A percentile compares a stretch with the other conserved stretches of the same genome.
phyloP scores from a whole-genome alignment of 805 yeast genomes.

The Yarrowia sp. region DNA sequence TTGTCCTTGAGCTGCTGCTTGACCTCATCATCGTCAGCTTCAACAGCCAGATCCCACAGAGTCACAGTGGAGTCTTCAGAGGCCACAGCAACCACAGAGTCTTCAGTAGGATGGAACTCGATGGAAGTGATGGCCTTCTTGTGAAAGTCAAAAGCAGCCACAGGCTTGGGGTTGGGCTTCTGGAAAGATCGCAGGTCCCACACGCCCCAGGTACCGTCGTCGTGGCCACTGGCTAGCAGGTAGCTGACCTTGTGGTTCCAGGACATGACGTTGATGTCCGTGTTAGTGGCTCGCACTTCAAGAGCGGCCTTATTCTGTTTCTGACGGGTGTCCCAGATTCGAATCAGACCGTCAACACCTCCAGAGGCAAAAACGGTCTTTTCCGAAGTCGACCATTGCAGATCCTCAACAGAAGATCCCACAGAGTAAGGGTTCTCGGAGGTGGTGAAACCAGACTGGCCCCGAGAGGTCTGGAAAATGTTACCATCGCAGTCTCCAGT shows the following conservation, averaged over 20 bases:
- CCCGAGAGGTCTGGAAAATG: conserved; percentile 73
- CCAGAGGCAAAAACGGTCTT: conserved; percentile 93
- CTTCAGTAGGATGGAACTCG: conserved; percentile 92
- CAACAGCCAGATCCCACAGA: conserved; percentile 96
- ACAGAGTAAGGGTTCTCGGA: conserved; percentile 77
- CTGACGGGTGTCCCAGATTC: conserved; percentile 96
- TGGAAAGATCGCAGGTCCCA: conserved; percentile 93
- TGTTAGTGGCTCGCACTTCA: conserved; percentile 70
- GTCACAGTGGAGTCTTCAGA: conserved; percentile 97
- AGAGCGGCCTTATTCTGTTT: conserved; percentile 89
- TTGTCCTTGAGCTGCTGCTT: conserved; percentile 76
- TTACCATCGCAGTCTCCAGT: conserved; percentile 90
- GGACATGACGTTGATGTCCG: conserved; percentile 91
- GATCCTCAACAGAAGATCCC: conserved; percentile 77
- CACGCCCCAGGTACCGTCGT: conserved; percentile 95
- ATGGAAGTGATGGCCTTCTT: conserved; percentile 89
- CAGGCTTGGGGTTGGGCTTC: conserved; percentile 61
- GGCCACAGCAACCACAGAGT: conserved; percentile 91
- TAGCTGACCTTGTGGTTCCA: conserved; percentile 90
- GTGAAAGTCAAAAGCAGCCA: conserved; percentile 94
- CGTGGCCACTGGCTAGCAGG: conserved; percentile 92
- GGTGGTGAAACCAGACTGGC: conserved; percentile 74
- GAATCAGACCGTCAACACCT: conserved; percentile 84
- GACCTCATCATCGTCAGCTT: conserved; percentile 97
- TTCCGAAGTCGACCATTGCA: conserved; percentile 94